These are phyloP conservation scores for Aspergillus sp. DNA, from an alignment of 2,329 filamentous ascomycete genomes.

Conservation along the genomic window DNA sequence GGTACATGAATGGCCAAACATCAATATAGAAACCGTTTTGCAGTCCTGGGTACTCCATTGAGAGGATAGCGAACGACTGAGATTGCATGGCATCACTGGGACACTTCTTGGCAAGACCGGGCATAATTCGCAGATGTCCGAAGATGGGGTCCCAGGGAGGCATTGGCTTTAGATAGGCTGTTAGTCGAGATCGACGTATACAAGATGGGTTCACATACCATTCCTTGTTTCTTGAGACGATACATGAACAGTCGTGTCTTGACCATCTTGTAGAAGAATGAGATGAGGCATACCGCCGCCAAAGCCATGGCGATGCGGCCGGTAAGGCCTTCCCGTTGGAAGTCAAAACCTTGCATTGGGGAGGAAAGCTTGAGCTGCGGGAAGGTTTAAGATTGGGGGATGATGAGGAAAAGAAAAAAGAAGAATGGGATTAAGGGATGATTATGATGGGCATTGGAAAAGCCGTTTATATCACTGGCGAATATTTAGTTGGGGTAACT, in stretches of 20 bases:
- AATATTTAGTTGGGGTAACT: not conserved
- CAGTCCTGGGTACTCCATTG: not conserved
- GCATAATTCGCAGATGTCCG: not conserved
- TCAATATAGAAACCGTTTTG: not conserved
- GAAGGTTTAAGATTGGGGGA: too few relatives aligned
- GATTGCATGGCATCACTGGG: not conserved
- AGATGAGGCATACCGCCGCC: too few relatives aligned
- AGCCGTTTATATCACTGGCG: not conserved
- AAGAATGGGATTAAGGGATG: not conserved
- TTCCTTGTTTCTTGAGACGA: too few relatives aligned
- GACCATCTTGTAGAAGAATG: too few relatives aligned
- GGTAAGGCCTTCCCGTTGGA: too few relatives aligned
- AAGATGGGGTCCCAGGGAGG: not conserved
- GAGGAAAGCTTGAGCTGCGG: too few relatives aligned
- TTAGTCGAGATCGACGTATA: too few relatives aligned
- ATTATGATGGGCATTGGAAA: not conserved
- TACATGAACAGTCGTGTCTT: too few relatives aligned
- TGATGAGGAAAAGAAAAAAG: too few relatives aligned
- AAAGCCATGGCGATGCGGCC: too few relatives aligned
- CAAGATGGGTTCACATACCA: too few relatives aligned
- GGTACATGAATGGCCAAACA: not conserved
- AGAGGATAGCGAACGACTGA: not conserved
- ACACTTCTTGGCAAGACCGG: not conserved
- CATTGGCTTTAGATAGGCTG: not conserved
- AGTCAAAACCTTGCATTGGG: too few relatives aligned